Conservation (phyloP, 2,329 filamentous ascomycete genomes). For the Pestalotiopsis sp. region DNA sequence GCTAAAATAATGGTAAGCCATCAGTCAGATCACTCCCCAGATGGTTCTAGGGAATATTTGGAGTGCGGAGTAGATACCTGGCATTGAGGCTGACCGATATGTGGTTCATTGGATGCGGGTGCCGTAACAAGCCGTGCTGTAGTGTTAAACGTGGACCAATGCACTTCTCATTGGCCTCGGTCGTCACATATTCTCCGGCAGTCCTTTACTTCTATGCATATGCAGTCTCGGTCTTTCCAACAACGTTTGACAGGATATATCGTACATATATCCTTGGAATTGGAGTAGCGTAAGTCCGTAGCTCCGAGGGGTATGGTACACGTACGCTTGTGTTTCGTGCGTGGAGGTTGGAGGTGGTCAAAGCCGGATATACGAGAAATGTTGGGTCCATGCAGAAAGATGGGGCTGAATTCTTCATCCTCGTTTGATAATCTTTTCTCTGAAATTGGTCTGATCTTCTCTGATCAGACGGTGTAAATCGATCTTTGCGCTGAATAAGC, state of each 20-base stretch:
- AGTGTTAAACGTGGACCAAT: neutral
- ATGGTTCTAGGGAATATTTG: neutral
- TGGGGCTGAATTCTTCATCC: neutral
- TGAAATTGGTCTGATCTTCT: too few species aligned
- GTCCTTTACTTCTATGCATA: neutral
- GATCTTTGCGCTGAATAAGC: neutral
- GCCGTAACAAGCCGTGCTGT: neutral
- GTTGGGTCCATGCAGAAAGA: neutral
- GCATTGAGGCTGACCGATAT: neutral
- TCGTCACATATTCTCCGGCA: neutral
- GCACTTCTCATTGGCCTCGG: neutral
- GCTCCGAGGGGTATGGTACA: neutral
- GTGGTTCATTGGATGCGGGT: neutral
- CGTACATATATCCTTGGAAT: neutral
- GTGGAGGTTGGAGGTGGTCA: neutral
- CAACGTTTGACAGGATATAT: neutral
- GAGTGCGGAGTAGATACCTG: neutral
- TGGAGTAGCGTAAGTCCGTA: neutral
- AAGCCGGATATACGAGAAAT: neutral
- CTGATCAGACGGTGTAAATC: neutral
- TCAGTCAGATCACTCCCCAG: neutral
- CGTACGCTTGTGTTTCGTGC: neutral
- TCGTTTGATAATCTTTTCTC: too few species aligned
- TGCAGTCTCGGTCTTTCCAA: neutral
- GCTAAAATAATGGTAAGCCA: conserved; percentile 18